Conservation (phyloP, 2,329 filamentous ascomycete genomes). For the Diaporthe citriasiana region DNA sequence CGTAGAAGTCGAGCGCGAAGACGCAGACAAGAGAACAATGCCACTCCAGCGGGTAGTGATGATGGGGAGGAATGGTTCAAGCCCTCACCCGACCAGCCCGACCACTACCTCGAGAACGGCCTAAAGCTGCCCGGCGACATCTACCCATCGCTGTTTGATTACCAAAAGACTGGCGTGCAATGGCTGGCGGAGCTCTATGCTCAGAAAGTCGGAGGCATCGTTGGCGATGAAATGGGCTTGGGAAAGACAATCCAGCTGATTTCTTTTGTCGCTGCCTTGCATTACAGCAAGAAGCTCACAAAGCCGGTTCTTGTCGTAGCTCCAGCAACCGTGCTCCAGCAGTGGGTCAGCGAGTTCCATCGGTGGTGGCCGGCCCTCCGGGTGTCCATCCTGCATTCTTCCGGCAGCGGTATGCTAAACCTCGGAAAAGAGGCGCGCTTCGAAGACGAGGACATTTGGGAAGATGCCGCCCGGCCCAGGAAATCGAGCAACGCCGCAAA, state of each 20-base stretch:
- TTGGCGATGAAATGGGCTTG: conserved; percentile 99
- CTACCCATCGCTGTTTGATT: conserved; percentile 91
- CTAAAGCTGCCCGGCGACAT: conserved; percentile 92
- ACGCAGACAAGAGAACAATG: conserved; percentile 51
- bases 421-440: conserved; percentile 73
- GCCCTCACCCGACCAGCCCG: conserved; percentile 85
- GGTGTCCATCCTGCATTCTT: conserved; percentile 94
- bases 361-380: conserved; percentile 99
- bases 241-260: conserved; percentile 83
- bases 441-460: conserved; percentile 68
- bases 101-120: conserved; percentile 80
- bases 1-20: conserved; percentile 59
- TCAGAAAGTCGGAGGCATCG: conserved; percentile 91
- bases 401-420: conserved; percentile 96
- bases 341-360: conserved; percentile 99
- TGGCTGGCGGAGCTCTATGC: conserved; percentile 95
- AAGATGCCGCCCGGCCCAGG: conserved; percentile 59
- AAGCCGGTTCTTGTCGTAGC: conserved; percentile 93
- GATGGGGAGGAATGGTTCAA: conserved; percentile 81
- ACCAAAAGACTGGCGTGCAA: conserved; percentile 96
- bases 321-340: conserved; percentile 93
- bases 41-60: conserved; percentile 52
- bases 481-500: conserved; percentile 79
- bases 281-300: conserved; percentile 88
- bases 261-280: conserved; percentile 88